Evolutionary conservation across 2,329 filamentous ascomycete species (phyloP), one percentile per base, ranked within the genome.

Genomic region (Colletotrichum godetiae): DNA sequence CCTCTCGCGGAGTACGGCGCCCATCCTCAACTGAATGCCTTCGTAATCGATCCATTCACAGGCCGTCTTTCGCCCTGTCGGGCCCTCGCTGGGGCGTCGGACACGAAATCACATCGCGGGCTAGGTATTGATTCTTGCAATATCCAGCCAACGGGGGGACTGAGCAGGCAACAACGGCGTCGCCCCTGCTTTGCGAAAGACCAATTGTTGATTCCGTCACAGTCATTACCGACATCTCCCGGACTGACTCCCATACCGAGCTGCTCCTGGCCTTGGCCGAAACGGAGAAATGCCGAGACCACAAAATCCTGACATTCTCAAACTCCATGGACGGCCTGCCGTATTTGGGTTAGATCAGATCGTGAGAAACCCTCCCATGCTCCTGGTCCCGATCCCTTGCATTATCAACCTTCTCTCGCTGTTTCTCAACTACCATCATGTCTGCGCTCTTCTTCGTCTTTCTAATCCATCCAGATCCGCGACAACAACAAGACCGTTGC

Each of bases 401-500:
- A 55, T 29, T 11, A 11, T 27, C 13, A 2, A 12, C 27, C 11
- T 27, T 22, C n/a, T 27, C 22, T 55, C 22, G 31, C 27, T 13
- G 8, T 22, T 4, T 13, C 24, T 22, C 24, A 22, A 24, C 8
- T 10, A 27, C 5, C 11, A 55, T 22, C 5, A 55, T 55, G 24
- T 24, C 11, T 29, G 24, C 24, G 2, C 11, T 11, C 13, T 5
- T 55, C 8, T 29, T 27, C 24, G 24, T 22, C 27, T 4, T 27
- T 55, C n/a, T n/a, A n/a, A n/a, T 55, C 22, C 31, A 33, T 84
- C 37, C 74, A 79, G 5, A 76, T 84, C 13, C 79, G 80, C 24
- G 81, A 84, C 67, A 79, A 76, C 31, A 77, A 77, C 29, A 79
- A 80, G 71, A 79, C 76, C 37, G 76, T 84, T 13, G 76, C 80